phyloP scores from a whole-genome alignment of 2,329 filamentous ascomycete species.

The Aspergillus proliferans region DNA sequence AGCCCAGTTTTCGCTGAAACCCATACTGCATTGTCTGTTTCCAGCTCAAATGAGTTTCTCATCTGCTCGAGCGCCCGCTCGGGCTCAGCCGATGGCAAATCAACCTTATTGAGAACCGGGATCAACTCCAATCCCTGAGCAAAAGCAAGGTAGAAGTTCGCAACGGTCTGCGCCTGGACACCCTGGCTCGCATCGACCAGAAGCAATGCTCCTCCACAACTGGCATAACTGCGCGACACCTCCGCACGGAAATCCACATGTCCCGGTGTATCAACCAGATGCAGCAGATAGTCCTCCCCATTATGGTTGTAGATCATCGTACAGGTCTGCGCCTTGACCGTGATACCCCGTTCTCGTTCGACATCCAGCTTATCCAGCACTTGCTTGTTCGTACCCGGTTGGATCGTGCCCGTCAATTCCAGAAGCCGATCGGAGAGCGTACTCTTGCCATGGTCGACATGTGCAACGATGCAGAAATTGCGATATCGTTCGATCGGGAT shows the following conservation, averaged over 20 bases:
- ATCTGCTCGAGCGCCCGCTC: slow-evolving; percentile 81
- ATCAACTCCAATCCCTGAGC: slow-evolving; percentile 80
- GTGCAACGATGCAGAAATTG: slow-evolving; percentile 98
- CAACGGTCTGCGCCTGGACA: slow-evolving; percentile 94
- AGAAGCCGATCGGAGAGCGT: slow-evolving; percentile 88
- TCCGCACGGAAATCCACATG: slow-evolving; percentile 98
- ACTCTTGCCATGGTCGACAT: slow-evolving; percentile 98
- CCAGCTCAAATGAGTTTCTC: slow-evolving; percentile 77
- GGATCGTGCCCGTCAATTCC: slow-evolving; percentile 89
- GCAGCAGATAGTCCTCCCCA: slow-evolving; percentile 82
- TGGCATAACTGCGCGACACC: slow-evolving; percentile 91
- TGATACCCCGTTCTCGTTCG: slow-evolving; percentile 91
- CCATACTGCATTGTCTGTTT: slow-evolving; percentile 64
- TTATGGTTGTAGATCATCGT: slow-evolving; percentile 91
- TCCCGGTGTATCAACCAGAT: slow-evolving; percentile 92
- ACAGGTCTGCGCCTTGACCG: slow-evolving; percentile 97
- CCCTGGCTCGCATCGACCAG: slow-evolving; percentile 95
- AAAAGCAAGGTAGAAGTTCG: slow-evolving; percentile 97
- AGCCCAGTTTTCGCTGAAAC: slow-evolving; percentile 92
- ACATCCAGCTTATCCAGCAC: slow-evolving; percentile 96
- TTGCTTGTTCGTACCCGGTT: slow-evolving; percentile 82
- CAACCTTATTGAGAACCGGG: slow-evolving; percentile 94
- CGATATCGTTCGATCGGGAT: slow-evolving; percentile 55
- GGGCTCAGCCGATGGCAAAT: slow-evolving; percentile 84
- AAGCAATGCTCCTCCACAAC: slow-evolving; percentile 84